These are phyloP conservation scores for Pythium biforme DNA, from an alignment of 352 stramenopile genomes.

Conservation along the genomic window DNA sequence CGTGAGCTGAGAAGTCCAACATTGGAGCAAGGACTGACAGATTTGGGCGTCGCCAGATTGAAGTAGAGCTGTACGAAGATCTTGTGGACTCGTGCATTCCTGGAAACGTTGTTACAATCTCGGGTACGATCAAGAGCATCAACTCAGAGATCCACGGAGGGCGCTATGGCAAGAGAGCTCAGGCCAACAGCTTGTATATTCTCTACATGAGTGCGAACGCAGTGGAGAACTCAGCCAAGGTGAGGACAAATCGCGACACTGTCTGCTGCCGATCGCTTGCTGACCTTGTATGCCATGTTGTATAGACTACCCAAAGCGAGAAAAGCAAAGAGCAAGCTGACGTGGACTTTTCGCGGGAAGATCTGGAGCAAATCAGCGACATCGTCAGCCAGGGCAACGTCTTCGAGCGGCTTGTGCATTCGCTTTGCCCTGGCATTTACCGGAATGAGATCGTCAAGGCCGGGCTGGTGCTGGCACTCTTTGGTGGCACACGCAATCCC, in stretches of 20 bases:
- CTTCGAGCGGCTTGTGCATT: slow-evolving; percentile 91
- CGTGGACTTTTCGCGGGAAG: slow-evolving; percentile 69
- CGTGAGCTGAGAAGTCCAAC: too few relatives aligned
- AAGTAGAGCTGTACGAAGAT: slow-evolving; percentile 75
- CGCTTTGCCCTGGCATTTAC: slow-evolving; percentile 93
- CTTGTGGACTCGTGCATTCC: slow-evolving; percentile 92
- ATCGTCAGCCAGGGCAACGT: slow-evolving; percentile 75
- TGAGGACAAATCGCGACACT: neutral
- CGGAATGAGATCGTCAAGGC: slow-evolving; percentile 95
- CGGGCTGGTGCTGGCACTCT: slow-evolving; percentile 89
- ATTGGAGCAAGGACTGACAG: too few relatives aligned
- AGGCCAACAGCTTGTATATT: slow-evolving; percentile 85
- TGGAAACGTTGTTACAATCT: slow-evolving; percentile 90
- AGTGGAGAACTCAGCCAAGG: slow-evolving; percentile 48
- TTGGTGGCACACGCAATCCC: slow-evolving; percentile 78
- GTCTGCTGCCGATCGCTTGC: too few relatives aligned
- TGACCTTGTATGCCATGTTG: neutral
- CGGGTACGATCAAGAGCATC: slow-evolving; percentile 87
- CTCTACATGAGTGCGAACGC: slow-evolving; percentile 90
- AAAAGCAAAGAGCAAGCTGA: slow-evolving; percentile 30
- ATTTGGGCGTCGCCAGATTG: slow-evolving; percentile 18
- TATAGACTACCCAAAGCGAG: slow-evolving; percentile 15
- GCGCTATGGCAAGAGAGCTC: slow-evolving; percentile 69
- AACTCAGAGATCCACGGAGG: slow-evolving; percentile 88
- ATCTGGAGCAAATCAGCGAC: slow-evolving; percentile 84